Evolutionary conservation across 208 protist species (phyloP).

Genomic region (Entamoeba dispar): DNA sequence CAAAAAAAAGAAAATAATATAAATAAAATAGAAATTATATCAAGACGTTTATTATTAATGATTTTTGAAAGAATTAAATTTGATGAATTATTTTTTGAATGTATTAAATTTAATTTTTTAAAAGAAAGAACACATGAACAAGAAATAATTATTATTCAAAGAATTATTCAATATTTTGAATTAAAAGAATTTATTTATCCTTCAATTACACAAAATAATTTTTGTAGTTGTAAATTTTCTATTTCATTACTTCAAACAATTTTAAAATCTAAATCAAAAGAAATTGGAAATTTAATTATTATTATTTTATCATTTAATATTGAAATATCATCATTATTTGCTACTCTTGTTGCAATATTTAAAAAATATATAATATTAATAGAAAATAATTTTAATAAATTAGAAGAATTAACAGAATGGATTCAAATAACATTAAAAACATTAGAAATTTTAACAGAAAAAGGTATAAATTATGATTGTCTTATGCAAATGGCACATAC

Average conservation of each 20-base stretch:
- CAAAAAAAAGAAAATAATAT: not conserved
- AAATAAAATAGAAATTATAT: not conserved
- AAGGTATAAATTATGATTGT: not conserved
- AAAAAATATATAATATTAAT: not conserved
- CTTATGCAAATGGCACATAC: not conserved
- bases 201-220: not conserved
- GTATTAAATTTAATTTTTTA: not conserved
- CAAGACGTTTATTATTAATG: not conserved
- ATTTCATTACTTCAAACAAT: not conserved
- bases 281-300: not conserved
- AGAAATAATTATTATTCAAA: not conserved
- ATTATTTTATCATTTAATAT: not conserved
- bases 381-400: not conserved
- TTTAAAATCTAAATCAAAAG: not conserved
- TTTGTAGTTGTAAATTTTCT: not conserved
- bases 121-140: not conserved
- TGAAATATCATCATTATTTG: not conserved
- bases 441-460: not conserved
- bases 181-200: not conserved
- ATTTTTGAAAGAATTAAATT: not conserved
- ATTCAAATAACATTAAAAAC: not conserved
- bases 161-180: not conserved
- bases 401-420: not conserved
- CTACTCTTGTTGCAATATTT: not conserved
- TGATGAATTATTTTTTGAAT: not conserved